Percentiles rank a stretch among this genome's conserved stretches.
Conservation (phyloP, 129 eudicot species). For the Escallonia herrerae region DNA sequence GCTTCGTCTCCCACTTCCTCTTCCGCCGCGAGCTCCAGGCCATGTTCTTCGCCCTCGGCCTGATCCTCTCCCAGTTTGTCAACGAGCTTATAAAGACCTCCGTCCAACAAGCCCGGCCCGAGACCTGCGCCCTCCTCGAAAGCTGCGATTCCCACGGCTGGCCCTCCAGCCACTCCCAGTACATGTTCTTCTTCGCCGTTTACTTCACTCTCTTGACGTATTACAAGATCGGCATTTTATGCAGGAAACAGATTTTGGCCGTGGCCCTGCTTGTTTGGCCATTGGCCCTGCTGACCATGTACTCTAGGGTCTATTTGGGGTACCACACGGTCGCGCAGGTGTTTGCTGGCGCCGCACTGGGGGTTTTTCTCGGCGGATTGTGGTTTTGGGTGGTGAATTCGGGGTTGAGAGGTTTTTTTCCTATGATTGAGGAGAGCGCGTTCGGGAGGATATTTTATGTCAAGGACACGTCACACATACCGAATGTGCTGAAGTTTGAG, state of each 20-base stretch:
- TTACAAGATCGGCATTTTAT: constrained; percentile 29
- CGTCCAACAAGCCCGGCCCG: constrained; percentile 74
- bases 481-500: constrained; percentile 75
- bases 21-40: constrained; percentile 86
- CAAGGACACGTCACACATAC: constrained; percentile 84
- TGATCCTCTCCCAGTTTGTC: constrained; percentile 53
- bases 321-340: constrained; percentile 82
- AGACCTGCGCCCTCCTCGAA: constrained; percentile 60
- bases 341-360: constrained; percentile 71
- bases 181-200: constrained; percentile 84
- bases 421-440: constrained; percentile 61
- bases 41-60: constrained; percentile 71
- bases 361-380: constrained; percentile 41
- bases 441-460: constrained; percentile 66
- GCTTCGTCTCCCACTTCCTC: constrained; percentile 71
- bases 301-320: constrained; percentile 85
- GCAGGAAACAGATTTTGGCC: constrained; percentile 41
- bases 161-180: constrained; percentile 89
- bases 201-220: constrained; percentile 53
- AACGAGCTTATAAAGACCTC: constrained; percentile 52
- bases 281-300: constrained; percentile 59
- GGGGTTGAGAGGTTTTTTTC: constrained; percentile 31
- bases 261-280: constrained; percentile 50
- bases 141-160: constrained; percentile 93
- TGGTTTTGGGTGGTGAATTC: constrained; percentile 80